Base-by-base conservation (phyloP, 768 basidiomycete species). In the Gloeopeniophorella convolvens region DNA sequence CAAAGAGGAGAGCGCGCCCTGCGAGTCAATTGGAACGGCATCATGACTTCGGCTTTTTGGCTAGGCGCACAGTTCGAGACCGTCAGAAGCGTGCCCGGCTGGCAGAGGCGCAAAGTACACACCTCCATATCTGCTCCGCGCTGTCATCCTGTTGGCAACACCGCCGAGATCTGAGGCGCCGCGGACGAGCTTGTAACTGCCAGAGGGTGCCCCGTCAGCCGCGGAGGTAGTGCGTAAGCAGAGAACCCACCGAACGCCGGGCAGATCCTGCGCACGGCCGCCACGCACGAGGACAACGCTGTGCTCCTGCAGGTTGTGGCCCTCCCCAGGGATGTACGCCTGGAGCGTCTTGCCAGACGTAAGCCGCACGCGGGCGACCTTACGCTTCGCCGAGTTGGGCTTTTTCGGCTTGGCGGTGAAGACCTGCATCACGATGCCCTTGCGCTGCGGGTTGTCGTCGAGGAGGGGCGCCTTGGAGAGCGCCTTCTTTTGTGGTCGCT, bases 351-450 rank as follows among this genome's bases (percentile, higher is more conserved):
- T 84, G 42, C 96, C 96, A 11, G 84, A 92, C 18, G 84, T 78
- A 48, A 99, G 74, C 71, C 95, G 95, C 59, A 99, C 84, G 60
- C 89, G 78, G 36, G 93, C 93, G 49, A 98, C 90, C 72, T 97
- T 98, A 54, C 96, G 89, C 63, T 96, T 92, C 31, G 94, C 94
- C 10, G 95, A 98, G 68, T 99, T 99, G 56, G 96, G 96, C 64
- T 99, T 99, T 74, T 92, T 96, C 20, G 96, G 96, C 60, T 83
- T 89, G 57, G 78, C 79, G 45, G 82, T 89, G 59, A 83, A 80
- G 33, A 91, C 74, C 56, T 83, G 80, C 33, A 85, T 80, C 66
- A 89, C 89, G 53, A 99, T 93, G 40, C 89, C 96, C 63, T 96
- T 96, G 61, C 82, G 80, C 70, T 97, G 94, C 6, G 87, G 89